Base-by-base conservation (phyloP, 1,139 yeast genomes). In the Zygoascus sp. region DNA sequence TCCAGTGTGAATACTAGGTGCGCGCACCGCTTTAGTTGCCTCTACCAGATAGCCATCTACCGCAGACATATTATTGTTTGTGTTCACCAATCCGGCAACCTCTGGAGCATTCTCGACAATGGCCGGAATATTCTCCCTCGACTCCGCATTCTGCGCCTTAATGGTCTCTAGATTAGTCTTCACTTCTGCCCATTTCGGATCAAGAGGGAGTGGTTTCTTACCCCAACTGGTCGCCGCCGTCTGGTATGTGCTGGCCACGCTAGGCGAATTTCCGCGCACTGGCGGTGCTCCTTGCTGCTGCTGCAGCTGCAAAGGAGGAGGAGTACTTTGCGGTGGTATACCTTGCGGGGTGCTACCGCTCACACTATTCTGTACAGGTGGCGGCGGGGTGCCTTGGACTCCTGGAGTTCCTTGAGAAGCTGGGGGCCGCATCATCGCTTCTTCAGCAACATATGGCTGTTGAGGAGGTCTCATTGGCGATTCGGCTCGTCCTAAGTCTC, bases 1-100 rank as follows among this genome's bases (percentile, higher is more conserved):
- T 1, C 63, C 63, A n/a, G 62, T 58, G 36, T 49, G 51, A 11
- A 59, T 45, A 3, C 59, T 53, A 13, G 62, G 60, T 21, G 56
- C 51, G 11, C 62, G 51, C 23, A 58, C 55, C 8, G 56, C 53
- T 16, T 45, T 45, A 7, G 55, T 51, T 7, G 54, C 53, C 2
- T 58, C 58, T 20, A 50, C 52, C 17, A 48, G 50, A 42, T 60
- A 60, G 28, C 54, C 58, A 9, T 57, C 60, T 5, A 59, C 50
- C 1, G 45, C 52, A 7, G 48, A 43, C 36, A 37, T 45, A 16
- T 43, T 46, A 9, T 42, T 42, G 13, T 42, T 44, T 16, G 44
- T 23, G 13, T 40, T 43, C 10, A 36, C 46, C 2, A 48, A 28
- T 11, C 25, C 39, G 3, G 19, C 16, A 4, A 35, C 13, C 15